Evolutionary conservation across 495 filamentous ascomycete genomes (phyloP).

Genomic region (Lentithecium fluviatile): DNA sequence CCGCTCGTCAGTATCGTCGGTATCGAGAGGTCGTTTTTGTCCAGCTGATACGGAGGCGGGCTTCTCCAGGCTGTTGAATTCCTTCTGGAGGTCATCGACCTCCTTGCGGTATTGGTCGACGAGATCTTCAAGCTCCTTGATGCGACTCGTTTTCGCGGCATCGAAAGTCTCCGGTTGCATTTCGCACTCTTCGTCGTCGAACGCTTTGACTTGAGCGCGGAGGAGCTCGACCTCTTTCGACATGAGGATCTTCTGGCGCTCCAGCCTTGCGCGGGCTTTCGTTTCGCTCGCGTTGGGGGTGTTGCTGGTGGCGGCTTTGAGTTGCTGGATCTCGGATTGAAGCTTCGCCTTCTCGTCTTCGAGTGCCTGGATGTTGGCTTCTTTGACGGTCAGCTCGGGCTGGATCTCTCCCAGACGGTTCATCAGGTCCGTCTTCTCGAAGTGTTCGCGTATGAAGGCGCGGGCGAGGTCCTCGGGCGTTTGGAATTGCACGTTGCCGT

Average conservation of each 20-base stretch:
- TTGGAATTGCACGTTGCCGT: constrained; percentile 68
- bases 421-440: constrained; percentile 72
- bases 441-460: constrained; percentile 74
- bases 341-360: constrained; percentile 66
- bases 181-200: constrained; percentile 83
- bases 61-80: constrained; percentile 59
- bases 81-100: constrained; percentile 66
- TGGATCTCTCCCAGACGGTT: constrained; percentile 75
- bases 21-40: constrained; percentile 59
- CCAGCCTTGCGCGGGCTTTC: constrained; percentile 66
- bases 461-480: constrained; percentile 85
- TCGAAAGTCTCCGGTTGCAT: constrained; percentile 78
- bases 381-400: constrained; percentile 76
- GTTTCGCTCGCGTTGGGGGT: constrained; percentile 46
- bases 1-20: constrained; percentile 69
- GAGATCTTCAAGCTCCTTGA: constrained; percentile 77
- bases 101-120: constrained; percentile 89
- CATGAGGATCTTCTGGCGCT: constrained; percentile 80
- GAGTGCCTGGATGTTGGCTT: constrained; percentile 68
- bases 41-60: constrained; percentile 45
- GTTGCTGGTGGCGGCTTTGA: constrained; percentile 51
- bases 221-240: constrained; percentile 92
- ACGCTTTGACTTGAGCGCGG: constrained; percentile 86
- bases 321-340: constrained; percentile 66
- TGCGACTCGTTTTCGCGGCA: constrained; percentile 68